These are phyloP conservation scores for Parachlorella kessleri DNA, from an alignment of 139 green algal genomes.

Conservation along the genomic window DNA sequence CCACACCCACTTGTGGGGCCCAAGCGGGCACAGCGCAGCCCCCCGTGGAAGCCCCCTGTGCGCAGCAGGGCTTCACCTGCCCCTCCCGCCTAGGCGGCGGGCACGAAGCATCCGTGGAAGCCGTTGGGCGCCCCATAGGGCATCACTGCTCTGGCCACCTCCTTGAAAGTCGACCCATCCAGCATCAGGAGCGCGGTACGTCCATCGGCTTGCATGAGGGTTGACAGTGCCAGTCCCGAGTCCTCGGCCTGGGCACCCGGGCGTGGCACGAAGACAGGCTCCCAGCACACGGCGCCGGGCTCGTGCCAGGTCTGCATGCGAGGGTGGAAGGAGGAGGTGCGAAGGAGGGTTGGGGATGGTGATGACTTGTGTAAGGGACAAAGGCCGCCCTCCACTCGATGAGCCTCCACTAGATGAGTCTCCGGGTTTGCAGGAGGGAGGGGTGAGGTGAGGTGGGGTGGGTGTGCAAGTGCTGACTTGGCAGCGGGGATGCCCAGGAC, in stretches of 20 bases:
- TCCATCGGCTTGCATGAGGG: constrained; percentile 51
- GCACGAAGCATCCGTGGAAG: constrained; percentile 74
- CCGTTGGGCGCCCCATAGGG: constrained; percentile 61
- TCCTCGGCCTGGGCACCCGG: constrained; percentile 62
- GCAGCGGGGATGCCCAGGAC: too few relatives aligned
- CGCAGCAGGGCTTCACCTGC: too few relatives aligned
- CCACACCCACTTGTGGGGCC: too few relatives aligned
- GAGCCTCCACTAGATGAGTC: too few relatives aligned
- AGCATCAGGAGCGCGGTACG: constrained; percentile 65
- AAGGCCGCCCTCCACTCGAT: too few relatives aligned
- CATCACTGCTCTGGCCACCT: constrained; percentile 67
- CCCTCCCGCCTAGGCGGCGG: neutral
- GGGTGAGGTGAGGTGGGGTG: too few relatives aligned
- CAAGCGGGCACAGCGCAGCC: too few relatives aligned
- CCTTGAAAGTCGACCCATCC: constrained; percentile 53
- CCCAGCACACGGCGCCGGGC: constrained; percentile 52
- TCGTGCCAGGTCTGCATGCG: constrained; percentile 64
- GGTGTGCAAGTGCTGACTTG: too few relatives aligned
- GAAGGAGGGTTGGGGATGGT: too few relatives aligned
- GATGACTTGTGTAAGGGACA: too few relatives aligned
- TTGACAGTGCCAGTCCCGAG: constrained; percentile 72
- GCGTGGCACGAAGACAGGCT: constrained; percentile 66
- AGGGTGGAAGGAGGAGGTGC: neutral
- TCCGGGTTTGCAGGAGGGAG: neutral
- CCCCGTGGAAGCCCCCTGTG: too few relatives aligned